Conservation (phyloP, 345 rosid species). For the Fremontodendron californicum region DNA sequence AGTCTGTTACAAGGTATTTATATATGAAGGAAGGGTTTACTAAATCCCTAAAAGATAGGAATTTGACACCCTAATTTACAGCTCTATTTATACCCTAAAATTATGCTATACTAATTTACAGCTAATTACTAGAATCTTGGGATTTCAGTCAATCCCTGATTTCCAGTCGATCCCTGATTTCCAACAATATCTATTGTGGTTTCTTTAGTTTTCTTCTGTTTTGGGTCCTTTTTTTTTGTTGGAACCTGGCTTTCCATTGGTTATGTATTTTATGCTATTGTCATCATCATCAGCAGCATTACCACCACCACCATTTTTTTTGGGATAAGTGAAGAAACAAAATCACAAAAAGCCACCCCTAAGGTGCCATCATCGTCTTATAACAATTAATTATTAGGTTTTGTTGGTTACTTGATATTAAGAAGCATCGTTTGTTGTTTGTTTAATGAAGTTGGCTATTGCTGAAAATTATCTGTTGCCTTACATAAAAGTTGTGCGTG, state of each 20-base stretch:
- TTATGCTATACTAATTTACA: too few species aligned
- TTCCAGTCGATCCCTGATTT: too few species aligned
- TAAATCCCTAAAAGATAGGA: too few species aligned
- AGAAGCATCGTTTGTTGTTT: not conserved
- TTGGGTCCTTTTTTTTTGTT: not conserved
- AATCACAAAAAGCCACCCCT: not conserved
- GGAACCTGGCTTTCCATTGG: not conserved
- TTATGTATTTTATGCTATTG: not conserved
- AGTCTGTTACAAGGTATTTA: too few species aligned
- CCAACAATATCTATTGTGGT: not conserved
- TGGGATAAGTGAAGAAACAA: not conserved
- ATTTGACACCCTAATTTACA: too few species aligned
- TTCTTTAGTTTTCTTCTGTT: not conserved
- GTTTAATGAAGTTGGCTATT: not conserved
- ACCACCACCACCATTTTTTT: not conserved
- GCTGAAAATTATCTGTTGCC: not conserved
- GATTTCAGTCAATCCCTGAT: too few species aligned
- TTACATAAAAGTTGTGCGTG: not conserved
- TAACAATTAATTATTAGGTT: not conserved
- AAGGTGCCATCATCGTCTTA: not conserved
- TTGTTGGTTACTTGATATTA: not conserved
- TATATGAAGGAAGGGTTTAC: too few species aligned
- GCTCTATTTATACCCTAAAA: too few species aligned
- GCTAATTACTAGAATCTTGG: too few species aligned
- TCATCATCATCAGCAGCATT: not conserved